Evolutionary conservation across 345 rosid genomes (phyloP).

Genomic region (Pseudoturritis turrita): DNA sequence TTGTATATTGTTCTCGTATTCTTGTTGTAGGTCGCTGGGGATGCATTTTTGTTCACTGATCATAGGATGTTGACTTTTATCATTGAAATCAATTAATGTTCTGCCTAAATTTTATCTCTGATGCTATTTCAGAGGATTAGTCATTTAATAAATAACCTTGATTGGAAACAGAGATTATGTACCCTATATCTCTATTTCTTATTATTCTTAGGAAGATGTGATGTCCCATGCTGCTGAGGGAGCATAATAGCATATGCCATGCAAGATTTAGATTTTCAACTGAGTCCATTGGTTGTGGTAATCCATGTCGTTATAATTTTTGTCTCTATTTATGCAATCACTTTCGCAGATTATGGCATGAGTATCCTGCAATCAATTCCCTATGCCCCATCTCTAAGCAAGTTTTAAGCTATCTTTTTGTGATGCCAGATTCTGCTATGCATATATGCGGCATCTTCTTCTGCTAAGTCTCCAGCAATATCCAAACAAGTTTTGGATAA

Average conservation of each 20-base stretch:
- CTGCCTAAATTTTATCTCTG: not conserved
- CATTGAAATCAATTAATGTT: not conserved
- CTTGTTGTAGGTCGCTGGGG: not conserved
- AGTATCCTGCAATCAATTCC: not conserved
- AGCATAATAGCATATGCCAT: conserved; percentile 49
- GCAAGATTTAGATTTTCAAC: conserved; percentile 71
- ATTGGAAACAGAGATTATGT: not conserved
- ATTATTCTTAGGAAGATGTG: conserved; percentile 64
- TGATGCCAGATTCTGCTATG: conserved; percentile 79
- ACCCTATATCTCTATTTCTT: conserved; percentile 5
- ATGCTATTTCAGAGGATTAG: not conserved
- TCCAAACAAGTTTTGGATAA: conserved; percentile 76
- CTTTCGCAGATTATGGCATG: not conserved
- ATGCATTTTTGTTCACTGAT: conserved; percentile 4
- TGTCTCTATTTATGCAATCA: not conserved
- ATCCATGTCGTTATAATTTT: conserved; percentile 21
- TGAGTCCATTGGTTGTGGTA: conserved; percentile 88
- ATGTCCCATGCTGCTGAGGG: conserved; percentile 81
- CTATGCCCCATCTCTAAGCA: conserved; percentile 1
- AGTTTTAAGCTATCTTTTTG: conserved; percentile 22
- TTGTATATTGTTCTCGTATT: not conserved
- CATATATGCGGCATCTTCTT: conserved; percentile 86
- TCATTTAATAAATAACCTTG: not conserved
- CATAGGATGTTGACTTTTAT: not conserved
- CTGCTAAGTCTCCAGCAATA: conserved; percentile 70